These are phyloP conservation scores for Corchorus capsularis DNA, from an alignment of 345 rosid species.

Conservation along the genomic window DNA sequence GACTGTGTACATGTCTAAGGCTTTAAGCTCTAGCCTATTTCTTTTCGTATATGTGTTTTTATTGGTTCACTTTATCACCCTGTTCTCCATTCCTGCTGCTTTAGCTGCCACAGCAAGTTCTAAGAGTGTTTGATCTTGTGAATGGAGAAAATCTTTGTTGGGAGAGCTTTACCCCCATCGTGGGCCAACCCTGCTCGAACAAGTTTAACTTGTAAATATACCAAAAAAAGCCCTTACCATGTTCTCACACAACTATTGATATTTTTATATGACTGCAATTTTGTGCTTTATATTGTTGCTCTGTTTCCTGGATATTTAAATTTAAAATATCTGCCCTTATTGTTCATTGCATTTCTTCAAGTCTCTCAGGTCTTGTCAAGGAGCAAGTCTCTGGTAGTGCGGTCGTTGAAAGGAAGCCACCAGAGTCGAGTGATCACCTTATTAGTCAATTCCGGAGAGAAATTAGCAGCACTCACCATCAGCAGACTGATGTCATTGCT, in stretches of 20 bases:
- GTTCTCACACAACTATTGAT: background rate
- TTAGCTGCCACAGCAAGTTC: background rate
- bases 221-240: background rate
- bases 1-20: background rate
- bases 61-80: background rate
- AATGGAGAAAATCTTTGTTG: too few relatives aligned
- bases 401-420: conserved; percentile 48
- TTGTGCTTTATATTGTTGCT: background rate
- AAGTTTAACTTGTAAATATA: too few relatives aligned
- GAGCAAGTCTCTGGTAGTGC: conserved; percentile 49
- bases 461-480: conserved; percentile 39
- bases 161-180: too few relatives aligned
- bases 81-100: background rate
- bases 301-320: conserved; percentile 15
- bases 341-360: conserved; percentile 57
- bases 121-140: background rate
- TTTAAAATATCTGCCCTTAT: conserved; percentile 45
- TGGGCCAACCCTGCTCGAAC: too few relatives aligned
- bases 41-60: background rate
- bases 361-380: conserved; percentile 70
- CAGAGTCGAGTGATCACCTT: conserved; percentile 46
- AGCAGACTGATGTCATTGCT: conserved; percentile 38
- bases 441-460: conserved; percentile 45
- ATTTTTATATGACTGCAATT: background rate
- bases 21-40: too few relatives aligned